Evolutionary conservation across 495 filamentous ascomycete species (phyloP).

Genomic region (Hypoxylon subgilvum): DNA sequence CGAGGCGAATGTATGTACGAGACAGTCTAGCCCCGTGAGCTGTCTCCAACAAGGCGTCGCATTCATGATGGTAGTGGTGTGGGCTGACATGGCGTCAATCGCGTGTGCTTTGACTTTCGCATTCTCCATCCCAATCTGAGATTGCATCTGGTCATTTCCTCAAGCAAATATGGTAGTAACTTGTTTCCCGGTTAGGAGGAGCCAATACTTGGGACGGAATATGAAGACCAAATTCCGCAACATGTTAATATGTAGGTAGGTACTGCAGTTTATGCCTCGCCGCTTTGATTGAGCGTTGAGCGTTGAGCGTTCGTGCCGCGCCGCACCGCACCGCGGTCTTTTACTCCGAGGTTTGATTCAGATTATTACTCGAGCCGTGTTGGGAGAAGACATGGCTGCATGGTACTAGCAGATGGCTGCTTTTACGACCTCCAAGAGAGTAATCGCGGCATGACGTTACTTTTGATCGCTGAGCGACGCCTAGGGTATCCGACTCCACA

Average conservation of each 20-base stretch:
- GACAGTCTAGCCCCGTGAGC: slow-evolving; percentile 6
- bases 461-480: slow-evolving; percentile 30
- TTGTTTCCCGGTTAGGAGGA: slow-evolving; percentile 19
- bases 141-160: slow-evolving; percentile 13
- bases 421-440: slow-evolving; percentile 17
- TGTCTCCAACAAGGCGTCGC: slow-evolving; percentile 24
- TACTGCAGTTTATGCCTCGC: slow-evolving; percentile 6
- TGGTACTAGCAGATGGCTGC: slow-evolving; percentile 15
- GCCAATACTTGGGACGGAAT: slow-evolving; percentile 8
- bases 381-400: not conserved
- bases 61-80: slow-evolving; percentile 1
- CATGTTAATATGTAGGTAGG: not conserved
- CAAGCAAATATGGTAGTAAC: slow-evolving; percentile 6
- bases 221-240: slow-evolving; percentile 19
- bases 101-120: slow-evolving; percentile 1
- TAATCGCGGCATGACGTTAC: slow-evolving; percentile 35
- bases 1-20: slow-evolving; percentile 18
- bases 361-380: slow-evolving; percentile 7
- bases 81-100: slow-evolving; percentile 17
- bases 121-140: slow-evolving; percentile 16
- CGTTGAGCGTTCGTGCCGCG: too few species aligned
- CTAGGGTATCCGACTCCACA: slow-evolving; percentile 29
- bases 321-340: slow-evolving; percentile 8
- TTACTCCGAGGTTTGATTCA: slow-evolving; percentile 30
- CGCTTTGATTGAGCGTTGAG: slow-evolving; percentile 22